A percentile compares a stretch with the other conserved stretches of the same genome.
Evolutionary conservation across 768 basidiomycete genomes (phyloP).

Genomic region (Amanita muscaria): DNA sequence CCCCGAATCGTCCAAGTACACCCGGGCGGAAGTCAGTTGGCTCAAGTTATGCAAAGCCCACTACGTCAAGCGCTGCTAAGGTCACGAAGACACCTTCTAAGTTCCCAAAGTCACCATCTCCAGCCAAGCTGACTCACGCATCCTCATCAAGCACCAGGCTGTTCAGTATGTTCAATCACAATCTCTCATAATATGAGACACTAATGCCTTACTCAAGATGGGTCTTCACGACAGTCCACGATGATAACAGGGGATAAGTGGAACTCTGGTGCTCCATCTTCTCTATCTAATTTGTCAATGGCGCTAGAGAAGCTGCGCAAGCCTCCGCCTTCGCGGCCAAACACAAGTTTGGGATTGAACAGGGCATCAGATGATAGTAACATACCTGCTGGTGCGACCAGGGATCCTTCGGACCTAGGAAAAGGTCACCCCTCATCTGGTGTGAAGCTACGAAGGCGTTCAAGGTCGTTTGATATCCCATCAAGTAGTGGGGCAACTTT

Average conservation of each 20-base stretch:
- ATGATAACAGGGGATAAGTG: conserved; percentile 7
- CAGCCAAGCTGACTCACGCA: neutral
- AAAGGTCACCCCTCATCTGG: conserved; percentile 1
- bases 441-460: conserved; percentile 1
- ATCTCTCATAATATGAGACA: neutral
- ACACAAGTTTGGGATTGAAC: conserved; percentile 64
- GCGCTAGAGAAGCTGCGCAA: conserved; percentile 65
- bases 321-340: conserved; percentile 58
- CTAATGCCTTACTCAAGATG: conserved; percentile 2
- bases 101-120: conserved; percentile 1
- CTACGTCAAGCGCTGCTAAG: conserved; percentile 16
- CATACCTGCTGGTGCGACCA: conserved; percentile 3
- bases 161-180: conserved; percentile 7
- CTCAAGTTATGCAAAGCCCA: conserved; percentile 11
- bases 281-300: conserved; percentile 55
- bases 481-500: neutral
- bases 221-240: conserved; percentile 13
- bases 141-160: conserved; percentile 9
- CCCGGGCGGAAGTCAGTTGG: conserved; percentile 14
- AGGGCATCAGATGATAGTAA: conserved; percentile 23
- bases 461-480: conserved; percentile 2
- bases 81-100: conserved; percentile 21
- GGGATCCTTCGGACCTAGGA: conserved; percentile 18
- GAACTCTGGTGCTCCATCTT: conserved; percentile 25
- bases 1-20: conserved; percentile 25